These are phyloP conservation scores for Starmera amethionina DNA, from an alignment of 805 yeast genomes.

Conservation along the genomic window DNA sequence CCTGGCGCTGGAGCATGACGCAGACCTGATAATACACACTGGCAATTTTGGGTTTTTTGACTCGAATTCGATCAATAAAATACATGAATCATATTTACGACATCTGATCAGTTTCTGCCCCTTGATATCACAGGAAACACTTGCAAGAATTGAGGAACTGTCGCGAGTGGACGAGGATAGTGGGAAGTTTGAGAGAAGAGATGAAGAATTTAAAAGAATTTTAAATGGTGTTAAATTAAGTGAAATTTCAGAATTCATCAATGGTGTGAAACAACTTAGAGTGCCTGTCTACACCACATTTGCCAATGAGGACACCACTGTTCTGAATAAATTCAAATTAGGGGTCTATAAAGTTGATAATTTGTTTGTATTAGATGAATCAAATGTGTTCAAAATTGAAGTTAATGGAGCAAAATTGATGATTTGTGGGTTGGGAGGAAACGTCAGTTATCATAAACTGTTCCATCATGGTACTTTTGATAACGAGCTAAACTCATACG, in stretches of 20 bases:
- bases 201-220: conserved; percentile 23
- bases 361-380: conserved; percentile 53
- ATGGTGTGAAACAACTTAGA: conserved; percentile 30
- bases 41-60: conserved; percentile 80
- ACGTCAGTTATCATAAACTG: conserved; percentile 52
- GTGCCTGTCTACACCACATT: conserved; percentile 71
- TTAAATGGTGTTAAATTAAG: conserved; percentile 32
- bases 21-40: conserved; percentile 52
- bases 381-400: conserved; percentile 31
- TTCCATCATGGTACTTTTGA: conserved; percentile 50
- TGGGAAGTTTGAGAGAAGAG: conserved; percentile 21
- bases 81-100: conserved; percentile 47
- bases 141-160: conserved; percentile 42
- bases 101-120: conserved; percentile 63
- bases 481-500: conserved; percentile 9
- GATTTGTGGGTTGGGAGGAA: conserved; percentile 66
- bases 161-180: conserved; percentile 25
- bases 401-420: conserved; percentile 35
- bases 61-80: conserved; percentile 39
- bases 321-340: conserved; percentile 49
- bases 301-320: conserved; percentile 70
- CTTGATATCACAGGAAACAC: conserved; percentile 36
- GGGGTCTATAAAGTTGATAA: conserved; percentile 48
- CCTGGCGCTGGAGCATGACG: conserved; percentile 36
- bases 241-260: conserved; percentile 39